Evolutionary conservation across 2,329 filamentous ascomycete species (phyloP).

Genomic region (Didymella keratinophila): DNA sequence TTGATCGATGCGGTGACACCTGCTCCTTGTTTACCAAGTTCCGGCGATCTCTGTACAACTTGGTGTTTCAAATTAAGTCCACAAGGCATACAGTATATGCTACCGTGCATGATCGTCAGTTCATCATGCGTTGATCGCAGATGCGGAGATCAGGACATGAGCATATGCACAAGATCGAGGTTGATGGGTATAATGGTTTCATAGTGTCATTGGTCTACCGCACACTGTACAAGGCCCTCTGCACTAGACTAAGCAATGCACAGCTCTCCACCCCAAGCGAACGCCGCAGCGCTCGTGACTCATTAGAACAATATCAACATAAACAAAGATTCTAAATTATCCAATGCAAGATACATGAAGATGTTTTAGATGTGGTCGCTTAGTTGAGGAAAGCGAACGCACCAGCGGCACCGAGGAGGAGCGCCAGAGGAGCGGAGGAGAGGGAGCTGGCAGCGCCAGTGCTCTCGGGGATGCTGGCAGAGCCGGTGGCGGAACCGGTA

Average conservation of each 20-base stretch:
- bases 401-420: constrained; percentile 51
- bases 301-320: constrained; percentile 28
- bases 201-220: constrained; percentile 28
- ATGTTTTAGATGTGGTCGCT: constrained; percentile 24
- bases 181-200: constrained; percentile 17
- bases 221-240: constrained; percentile 36
- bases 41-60: constrained; percentile 7
- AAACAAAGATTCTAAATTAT: constrained; percentile 24
- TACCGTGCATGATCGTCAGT: constrained; percentile 2
- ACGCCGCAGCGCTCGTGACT: constrained; percentile 22
- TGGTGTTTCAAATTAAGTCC: constrained; percentile 4
- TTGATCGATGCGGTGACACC: constrained; percentile 23
- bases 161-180: constrained; percentile 4
- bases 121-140: background rate
- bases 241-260: constrained; percentile 37
- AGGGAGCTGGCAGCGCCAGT: constrained; percentile 49
- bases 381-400: constrained; percentile 54
- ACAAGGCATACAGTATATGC: background rate
- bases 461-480: constrained; percentile 27
- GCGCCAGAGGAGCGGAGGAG: constrained; percentile 30
- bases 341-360: constrained; percentile 31
- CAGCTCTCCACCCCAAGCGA: constrained; percentile 24
- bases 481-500: constrained; percentile 27
- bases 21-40: constrained; percentile 15
- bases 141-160: background rate